Percentiles rank a stretch among this genome's conserved stretches.
phyloP scores from a whole-genome alignment of 176 grass and related monocot species.

The Olyra latifolia region DNA sequence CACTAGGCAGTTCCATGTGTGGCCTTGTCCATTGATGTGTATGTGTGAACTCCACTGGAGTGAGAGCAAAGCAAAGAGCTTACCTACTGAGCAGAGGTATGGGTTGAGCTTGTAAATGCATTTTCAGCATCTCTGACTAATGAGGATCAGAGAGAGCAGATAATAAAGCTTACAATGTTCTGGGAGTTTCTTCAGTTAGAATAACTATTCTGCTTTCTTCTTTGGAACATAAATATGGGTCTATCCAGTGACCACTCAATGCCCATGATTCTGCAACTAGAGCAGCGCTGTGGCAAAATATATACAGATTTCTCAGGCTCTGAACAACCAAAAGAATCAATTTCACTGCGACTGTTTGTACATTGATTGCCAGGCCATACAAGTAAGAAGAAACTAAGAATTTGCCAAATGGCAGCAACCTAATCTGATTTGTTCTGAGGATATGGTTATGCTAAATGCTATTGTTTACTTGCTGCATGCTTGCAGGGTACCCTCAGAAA shows the following conservation, averaged over 20 bases:
- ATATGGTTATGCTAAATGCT: neutral
- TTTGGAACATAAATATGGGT: neutral
- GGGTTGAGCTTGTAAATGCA: slow-evolving; percentile 14
- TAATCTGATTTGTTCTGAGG: neutral
- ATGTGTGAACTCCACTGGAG: slow-evolving; percentile 4
- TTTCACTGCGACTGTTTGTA: neutral
- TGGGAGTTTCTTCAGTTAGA: neutral
- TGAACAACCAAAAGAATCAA: neutral
- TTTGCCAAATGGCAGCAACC: neutral
- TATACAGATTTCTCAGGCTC: neutral
- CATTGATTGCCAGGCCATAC: neutral
- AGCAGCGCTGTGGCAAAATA: neutral
- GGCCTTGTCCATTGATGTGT: neutral
- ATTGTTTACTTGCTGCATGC: neutral
- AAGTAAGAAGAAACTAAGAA: neutral
- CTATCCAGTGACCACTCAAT: neutral
- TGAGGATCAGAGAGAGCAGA: neutral
- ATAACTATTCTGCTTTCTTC: neutral
- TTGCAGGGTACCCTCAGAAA: neutral
- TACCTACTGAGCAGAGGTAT: neutral
- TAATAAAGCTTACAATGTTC: neutral
- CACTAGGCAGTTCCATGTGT: neutral
- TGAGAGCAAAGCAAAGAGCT: neutral
- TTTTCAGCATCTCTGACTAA: neutral
- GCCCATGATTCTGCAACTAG: neutral